A percentile compares a stretch with the other conserved stretches of the same genome.
Evolutionary conservation across 1,139 yeast species (phyloP).

Genomic region (Protomyces macrosporus): DNA sequence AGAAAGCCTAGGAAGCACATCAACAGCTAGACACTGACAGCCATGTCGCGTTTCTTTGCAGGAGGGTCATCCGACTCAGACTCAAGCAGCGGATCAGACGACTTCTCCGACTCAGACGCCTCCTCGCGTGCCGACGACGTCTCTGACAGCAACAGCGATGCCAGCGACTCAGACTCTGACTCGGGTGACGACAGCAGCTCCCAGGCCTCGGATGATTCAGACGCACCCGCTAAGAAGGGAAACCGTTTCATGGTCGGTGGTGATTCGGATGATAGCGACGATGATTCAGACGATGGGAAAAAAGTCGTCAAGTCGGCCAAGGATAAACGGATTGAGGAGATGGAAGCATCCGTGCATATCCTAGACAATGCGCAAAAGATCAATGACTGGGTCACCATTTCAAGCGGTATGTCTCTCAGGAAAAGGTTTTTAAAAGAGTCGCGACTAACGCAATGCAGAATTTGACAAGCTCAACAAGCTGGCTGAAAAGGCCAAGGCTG

Average conservation of each 20-base stretch:
- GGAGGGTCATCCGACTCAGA: constrained; percentile 50
- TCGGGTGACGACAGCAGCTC: background rate
- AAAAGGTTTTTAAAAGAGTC: background rate
- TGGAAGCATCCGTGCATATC: constrained; percentile 60
- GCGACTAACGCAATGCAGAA: constrained; percentile 43
- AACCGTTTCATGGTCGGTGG: constrained; percentile 37
- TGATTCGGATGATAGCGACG: constrained; percentile 50
- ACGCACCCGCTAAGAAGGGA: constrained; percentile 45
- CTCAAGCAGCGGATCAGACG: constrained; percentile 53
- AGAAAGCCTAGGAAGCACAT: no score
- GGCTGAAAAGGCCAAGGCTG: constrained; percentile 66
- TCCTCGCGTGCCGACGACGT: constrained; percentile 42
- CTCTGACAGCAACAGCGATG: constrained; percentile 36
- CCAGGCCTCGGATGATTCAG: constrained; percentile 24
- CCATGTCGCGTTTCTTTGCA: constrained; percentile 73
- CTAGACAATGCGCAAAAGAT: constrained; percentile 66
- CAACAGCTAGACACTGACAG: background rate
- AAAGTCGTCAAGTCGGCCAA: constrained; percentile 89
- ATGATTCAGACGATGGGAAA: constrained; percentile 61
- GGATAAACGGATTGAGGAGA: constrained; percentile 85
- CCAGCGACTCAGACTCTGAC: constrained; percentile 41
- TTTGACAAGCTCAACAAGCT: constrained; percentile 71
- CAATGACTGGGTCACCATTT: constrained; percentile 75
- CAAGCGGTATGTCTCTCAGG: constrained; percentile 35
- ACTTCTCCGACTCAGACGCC: constrained; percentile 36